Percentiles rank a stretch among this genome's conserved stretches.
Evolutionary conservation across 352 stramenopile genomes (phyloP).

Genomic region (Bremia lactucae): DNA sequence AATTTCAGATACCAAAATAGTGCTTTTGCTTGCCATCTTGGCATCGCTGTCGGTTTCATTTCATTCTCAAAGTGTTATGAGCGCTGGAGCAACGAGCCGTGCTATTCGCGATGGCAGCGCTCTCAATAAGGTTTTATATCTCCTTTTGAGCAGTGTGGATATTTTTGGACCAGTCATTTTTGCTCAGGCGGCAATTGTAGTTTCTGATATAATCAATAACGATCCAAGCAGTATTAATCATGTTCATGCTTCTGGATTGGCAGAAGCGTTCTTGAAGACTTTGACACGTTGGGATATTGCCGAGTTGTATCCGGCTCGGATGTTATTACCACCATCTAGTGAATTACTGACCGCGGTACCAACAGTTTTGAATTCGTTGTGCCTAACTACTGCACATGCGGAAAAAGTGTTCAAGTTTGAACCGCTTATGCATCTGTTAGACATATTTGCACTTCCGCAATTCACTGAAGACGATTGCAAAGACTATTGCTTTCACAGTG

Average conservation of each 20-base stretch:
- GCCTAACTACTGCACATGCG: slow-evolving; percentile 87
- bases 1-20: slow-evolving; percentile 43
- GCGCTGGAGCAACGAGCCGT: slow-evolving; percentile 67
- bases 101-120: slow-evolving; percentile 81
- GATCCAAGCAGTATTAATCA: slow-evolving; percentile 92
- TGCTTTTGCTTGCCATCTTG: slow-evolving; percentile 60
- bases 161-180: slow-evolving; percentile 90
- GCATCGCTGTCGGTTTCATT: slow-evolving; percentile 78
- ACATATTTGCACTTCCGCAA: slow-evolving; percentile 85
- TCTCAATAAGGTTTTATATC: slow-evolving; percentile 82
- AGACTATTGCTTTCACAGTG: slow-evolving; percentile 84
- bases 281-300: slow-evolving; percentile 75
- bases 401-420: slow-evolving; percentile 87
- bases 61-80: slow-evolving; percentile 84
- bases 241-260: slow-evolving; percentile 88
- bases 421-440: slow-evolving; percentile 84
- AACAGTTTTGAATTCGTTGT: slow-evolving; percentile 88
- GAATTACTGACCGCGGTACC: slow-evolving; percentile 93
- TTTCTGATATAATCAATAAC: slow-evolving; percentile 96
- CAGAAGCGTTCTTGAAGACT: slow-evolving; percentile 87
- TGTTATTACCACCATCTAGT: slow-evolving; percentile 69
- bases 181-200: slow-evolving; percentile 84
- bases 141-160: slow-evolving; percentile 86
- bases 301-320: slow-evolving; percentile 35
- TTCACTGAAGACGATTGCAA: slow-evolving; percentile 80